Conservation (phyloP, 345 rosid genomes). For the Eucalyptus sp. region DNA sequence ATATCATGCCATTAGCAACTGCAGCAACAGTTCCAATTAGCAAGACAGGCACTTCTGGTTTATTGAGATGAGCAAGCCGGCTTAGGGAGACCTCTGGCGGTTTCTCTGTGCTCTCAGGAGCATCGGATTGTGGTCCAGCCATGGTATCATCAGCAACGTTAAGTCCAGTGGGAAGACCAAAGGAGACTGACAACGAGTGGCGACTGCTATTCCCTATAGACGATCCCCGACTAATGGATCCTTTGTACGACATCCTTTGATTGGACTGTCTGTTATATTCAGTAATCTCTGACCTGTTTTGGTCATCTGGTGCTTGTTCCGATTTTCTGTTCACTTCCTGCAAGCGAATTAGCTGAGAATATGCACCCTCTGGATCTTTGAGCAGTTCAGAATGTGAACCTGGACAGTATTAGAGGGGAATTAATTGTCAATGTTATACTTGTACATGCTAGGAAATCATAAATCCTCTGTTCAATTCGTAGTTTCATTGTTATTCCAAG, state of each 20-base stretch:
- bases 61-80: constrained; percentile 63
- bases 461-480: background rate
- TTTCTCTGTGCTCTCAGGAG: background rate
- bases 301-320: constrained; percentile 20
- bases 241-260: constrained; percentile 18
- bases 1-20: constrained; percentile 31
- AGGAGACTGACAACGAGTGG: constrained; percentile 37
- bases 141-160: constrained; percentile 3
- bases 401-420: background rate
- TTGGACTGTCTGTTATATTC: constrained; percentile 29
- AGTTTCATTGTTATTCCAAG: background rate
- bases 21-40: constrained; percentile 48
- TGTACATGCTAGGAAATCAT: background rate
- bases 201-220: constrained; percentile 41
- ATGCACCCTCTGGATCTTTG: constrained; percentile 68
- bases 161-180: constrained; percentile 50
- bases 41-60: constrained; percentile 75
- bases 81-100: constrained; percentile 25
- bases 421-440: background rate
- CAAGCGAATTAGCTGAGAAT: constrained; percentile 62
- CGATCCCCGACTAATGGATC: constrained; percentile 48
- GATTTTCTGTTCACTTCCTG: constrained; percentile 48
- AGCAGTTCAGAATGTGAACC: constrained; percentile 60
- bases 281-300: constrained; percentile 7
- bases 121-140: background rate